Base-by-base conservation (phyloP, 1,284 basidiomycete genomes). In the Cryptococcus sp. region DNA sequence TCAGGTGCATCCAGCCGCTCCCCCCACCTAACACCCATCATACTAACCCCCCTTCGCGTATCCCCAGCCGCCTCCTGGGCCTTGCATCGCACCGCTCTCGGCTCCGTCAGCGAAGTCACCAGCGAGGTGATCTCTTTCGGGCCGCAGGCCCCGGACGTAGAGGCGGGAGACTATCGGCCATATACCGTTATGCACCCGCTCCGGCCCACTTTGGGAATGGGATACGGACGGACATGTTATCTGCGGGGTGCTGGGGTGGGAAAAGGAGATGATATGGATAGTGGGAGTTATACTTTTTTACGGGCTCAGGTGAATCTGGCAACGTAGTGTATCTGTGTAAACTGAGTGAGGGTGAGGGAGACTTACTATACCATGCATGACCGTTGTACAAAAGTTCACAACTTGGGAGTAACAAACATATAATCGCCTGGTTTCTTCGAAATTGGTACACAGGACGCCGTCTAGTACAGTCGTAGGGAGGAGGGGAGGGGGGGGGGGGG, bases 171-270 rank as follows among this genome's bases (percentile, higher is more conserved):
- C 6, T 59, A 52, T 28, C 46, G 36, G 33, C 70, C 70, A 12
- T 70, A 67, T 55, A 69, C 70, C 6, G 43, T 61, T 36, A 60
- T 70, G 12, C 70, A 72, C 53, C 68, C 65, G 3, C 59, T 72
- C 4, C 42, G 69, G 35, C 70, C 70, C 0, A 69, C 68, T 37
- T 42, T 70, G 2, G 62, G 62, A 24, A 50, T 72, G 1, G 70
- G 70, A 11, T 69, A 62, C 40, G 67, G 67, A 2, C 47, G 53
- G 7, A 58, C 36, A 2, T 67, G 62, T 49, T 54, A 51, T 50
- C 36, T 72, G 42, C 37, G 67, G 37, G 68, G 70, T 18, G 54
- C 48, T 35, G 70, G 70, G 7, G 59, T 65, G 1, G 70, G 69
- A 1, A 55, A 64, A 52, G 70, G 70, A 8, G 64, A 65, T 42